Evolutionary conservation across 495 filamentous ascomycete species (phyloP).

Genomic region (Aspergillus conjunctus): DNA sequence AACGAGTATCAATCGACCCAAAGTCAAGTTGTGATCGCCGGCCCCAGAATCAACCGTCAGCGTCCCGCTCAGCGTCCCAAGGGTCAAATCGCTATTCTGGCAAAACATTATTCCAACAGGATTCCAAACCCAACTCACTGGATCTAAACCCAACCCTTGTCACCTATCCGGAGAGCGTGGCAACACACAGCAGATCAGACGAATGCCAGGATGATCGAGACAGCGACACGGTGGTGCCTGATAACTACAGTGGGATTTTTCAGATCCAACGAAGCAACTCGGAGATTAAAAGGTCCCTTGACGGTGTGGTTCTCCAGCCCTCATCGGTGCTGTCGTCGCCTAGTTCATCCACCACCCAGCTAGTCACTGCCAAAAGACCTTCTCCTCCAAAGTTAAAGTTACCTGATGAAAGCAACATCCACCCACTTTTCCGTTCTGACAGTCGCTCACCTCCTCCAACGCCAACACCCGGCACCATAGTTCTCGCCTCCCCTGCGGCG

Average conservation of each 20-base stretch:
- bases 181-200: slow-evolving; percentile 12
- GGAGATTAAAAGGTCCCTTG: slow-evolving; percentile 32
- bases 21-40: slow-evolving; percentile 17
- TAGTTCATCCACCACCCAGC: slow-evolving; percentile 25
- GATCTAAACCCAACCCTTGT: slow-evolving; percentile 27
- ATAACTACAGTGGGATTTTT: slow-evolving; percentile 4
- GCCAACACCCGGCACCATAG: slow-evolving; percentile 66
- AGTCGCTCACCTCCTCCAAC: slow-evolving; percentile 71
- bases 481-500: slow-evolving; percentile 70
- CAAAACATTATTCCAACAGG: slow-evolving; percentile 35
- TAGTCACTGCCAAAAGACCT: slow-evolving; percentile 22
- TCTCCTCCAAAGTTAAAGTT: slow-evolving; percentile 21
- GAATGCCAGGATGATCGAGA: slow-evolving; percentile 15
- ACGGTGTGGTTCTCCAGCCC: slow-evolving; percentile 29
- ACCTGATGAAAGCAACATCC: slow-evolving; percentile 71
- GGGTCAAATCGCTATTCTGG: slow-evolving; percentile 42
- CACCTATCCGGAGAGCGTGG: slow-evolving; percentile 22
- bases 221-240: slow-evolving; percentile 16
- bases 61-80: slow-evolving; percentile 33
- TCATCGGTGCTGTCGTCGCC: slow-evolving; percentile 24
- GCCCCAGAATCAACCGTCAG: slow-evolving; percentile 14
- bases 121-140: slow-evolving; percentile 32
- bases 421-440: slow-evolving; percentile 79
- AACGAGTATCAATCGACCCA: slow-evolving; percentile 16
- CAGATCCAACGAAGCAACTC: slow-evolving; percentile 21